A percentile compares a stretch with the other conserved stretches of the same genome.
phyloP scores from a whole-genome alignment of 2,329 filamentous ascomycete species.

The Verticillium longisporum region DNA sequence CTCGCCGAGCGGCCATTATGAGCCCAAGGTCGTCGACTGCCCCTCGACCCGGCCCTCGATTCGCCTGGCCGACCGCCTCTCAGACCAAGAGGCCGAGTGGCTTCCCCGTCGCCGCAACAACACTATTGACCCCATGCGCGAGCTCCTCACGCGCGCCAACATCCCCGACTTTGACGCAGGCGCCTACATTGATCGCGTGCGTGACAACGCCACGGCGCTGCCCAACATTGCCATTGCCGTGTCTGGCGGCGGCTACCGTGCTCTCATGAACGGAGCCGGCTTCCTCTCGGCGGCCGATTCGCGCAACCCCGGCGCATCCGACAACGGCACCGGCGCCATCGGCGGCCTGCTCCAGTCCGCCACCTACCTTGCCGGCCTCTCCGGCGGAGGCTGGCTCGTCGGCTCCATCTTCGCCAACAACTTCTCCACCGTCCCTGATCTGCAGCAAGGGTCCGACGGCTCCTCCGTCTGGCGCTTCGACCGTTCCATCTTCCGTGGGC shows the following conservation, averaged over 20 bases:
- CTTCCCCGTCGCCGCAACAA: conserved; percentile 62
- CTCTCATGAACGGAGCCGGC: conserved; percentile 72
- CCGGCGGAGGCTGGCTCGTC: conserved; percentile 78
- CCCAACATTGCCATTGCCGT: conserved; percentile 61
- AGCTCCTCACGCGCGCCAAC: conserved; percentile 63
- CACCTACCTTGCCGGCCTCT: conserved; percentile 76
- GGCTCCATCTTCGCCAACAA: conserved; percentile 82
- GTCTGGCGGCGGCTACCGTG: conserved; percentile 74
- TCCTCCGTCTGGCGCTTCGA: conserved; percentile 33
- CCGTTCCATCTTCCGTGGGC: conserved; percentile 32
- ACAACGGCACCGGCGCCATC: conserved; percentile 51
- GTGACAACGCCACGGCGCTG: conserved; percentile 56
- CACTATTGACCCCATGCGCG: conserved; percentile 67
- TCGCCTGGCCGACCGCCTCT: conserved; percentile 56
- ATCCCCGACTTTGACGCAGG: conserved; percentile 75
- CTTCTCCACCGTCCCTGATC: conserved; percentile 59
- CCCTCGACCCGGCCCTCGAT: conserved; percentile 63
- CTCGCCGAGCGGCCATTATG: conserved; percentile 55
- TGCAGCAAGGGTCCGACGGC: conserved; percentile 36
- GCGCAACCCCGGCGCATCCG: conserved; percentile 57
- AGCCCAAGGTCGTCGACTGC: conserved; percentile 61
- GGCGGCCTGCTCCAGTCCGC: conserved; percentile 75
- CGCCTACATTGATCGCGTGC: conserved; percentile 58
- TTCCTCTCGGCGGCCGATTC: conserved; percentile 72
- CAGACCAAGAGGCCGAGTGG: conserved; percentile 67